Base-by-base conservation (phyloP, 192 early-diverging fungal genomes). In the Physocladia obscura region DNA sequence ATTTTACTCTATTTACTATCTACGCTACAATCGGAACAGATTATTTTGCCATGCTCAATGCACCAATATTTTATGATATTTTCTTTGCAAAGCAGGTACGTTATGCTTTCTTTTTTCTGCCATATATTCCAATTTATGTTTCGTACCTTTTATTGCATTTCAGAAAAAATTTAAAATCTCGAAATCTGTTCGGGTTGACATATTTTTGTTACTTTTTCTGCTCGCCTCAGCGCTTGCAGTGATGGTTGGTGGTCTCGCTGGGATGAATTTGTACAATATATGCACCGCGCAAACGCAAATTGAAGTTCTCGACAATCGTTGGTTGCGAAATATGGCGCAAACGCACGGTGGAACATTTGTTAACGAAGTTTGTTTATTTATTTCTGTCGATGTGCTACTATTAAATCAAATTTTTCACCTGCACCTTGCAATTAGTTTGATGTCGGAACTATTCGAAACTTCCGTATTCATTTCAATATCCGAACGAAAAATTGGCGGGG, bases 1-100 rank as follows among this genome's bases (percentile, higher is more conserved):
- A 85, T 68, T 85, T 85, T 57, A 79, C 76, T 65, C 70, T 82
- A 40, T 81, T 85, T 52, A 74, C 82, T 15, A 39, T 74, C 40
- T 81, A 78, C 57, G 57, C 80, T 34, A 49, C 62, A 2, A 27
- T 76, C 21, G 82, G 69, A 24, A 71, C 69, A 19, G 8, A 13
- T 4, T 71, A 71, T 44, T 71, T 60, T 34, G 50, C 57, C 17
- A 21, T 58, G 22, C 22, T 71, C 31, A 71, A 51, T 34, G n/a
- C 24, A 17, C n/a, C 29, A 8, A 47, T 71, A 24, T 71, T 71
- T 32, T 61, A 49, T 29, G 49, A 58, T 30, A 21, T 71, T 11
- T 71, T 71, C 37, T 26, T 71, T 29, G 11, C 40, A n/a, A 17
- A 17, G 2, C 29, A 36, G 57, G 57, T 29, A 17, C 58, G 24